A percentile compares a stretch with the other conserved stretches of the same genome.
phyloP scores from a whole-genome alignment of 495 filamentous ascomycete genomes.

The Coniosporium apollinis region DNA sequence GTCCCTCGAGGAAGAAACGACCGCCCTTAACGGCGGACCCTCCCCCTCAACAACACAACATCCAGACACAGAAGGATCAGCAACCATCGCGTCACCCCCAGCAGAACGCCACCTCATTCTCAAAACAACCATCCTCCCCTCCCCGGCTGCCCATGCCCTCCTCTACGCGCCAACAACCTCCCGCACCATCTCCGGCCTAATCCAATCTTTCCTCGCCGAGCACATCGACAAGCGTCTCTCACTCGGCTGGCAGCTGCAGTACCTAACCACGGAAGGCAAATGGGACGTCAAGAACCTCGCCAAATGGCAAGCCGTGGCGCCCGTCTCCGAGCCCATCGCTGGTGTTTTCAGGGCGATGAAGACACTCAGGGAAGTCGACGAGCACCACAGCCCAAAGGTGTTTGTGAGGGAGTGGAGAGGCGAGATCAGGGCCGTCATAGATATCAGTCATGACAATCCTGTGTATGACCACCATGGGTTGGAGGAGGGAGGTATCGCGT shows the following conservation, averaged over 20 bases:
- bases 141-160: constrained; percentile 68
- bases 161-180: constrained; percentile 63
- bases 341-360: constrained; percentile 74
- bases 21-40: no score
- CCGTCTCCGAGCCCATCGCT: constrained; percentile 61
- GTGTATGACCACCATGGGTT: constrained; percentile 70
- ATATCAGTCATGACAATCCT: constrained; percentile 76
- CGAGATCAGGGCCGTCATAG: constrained; percentile 57
- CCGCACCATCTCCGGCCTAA: constrained; percentile 60
- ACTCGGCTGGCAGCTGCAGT: constrained; percentile 78
- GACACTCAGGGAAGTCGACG: constrained; percentile 73
- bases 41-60: no score
- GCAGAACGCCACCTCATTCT: constrained; percentile 32
- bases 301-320: constrained; percentile 68
- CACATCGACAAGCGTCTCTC: constrained; percentile 63
- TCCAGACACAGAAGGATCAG: constrained; percentile 3
- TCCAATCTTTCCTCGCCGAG: constrained; percentile 61
- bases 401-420: constrained; percentile 55
- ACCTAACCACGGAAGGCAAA: constrained; percentile 74
- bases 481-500: constrained; percentile 53
- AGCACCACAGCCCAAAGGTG: constrained; percentile 55
- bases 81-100: background rate
- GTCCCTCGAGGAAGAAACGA: constrained; percentile 7
- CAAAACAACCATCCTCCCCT: constrained; percentile 53
- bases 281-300: constrained; percentile 96